Percentiles rank a stretch among this genome's conserved stretches.
Conservation (phyloP, 495 filamentous ascomycete species). For the Neurospora africana region DNA sequence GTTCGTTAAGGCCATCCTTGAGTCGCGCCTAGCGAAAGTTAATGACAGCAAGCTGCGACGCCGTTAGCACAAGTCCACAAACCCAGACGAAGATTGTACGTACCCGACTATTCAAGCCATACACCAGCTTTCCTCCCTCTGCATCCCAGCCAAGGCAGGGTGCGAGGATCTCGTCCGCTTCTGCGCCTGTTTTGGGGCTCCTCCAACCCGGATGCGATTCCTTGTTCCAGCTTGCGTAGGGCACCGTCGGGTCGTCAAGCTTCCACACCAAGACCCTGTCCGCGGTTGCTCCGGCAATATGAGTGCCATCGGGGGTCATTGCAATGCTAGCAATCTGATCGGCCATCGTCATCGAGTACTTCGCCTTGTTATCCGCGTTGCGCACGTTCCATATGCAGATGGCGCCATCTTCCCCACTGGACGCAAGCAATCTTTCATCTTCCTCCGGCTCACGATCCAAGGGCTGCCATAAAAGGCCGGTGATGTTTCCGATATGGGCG, state of each 20-base stretch:
- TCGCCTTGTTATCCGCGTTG: slow-evolving; percentile 43
- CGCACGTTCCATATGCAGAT: slow-evolving; percentile 60
- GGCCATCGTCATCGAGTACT: slow-evolving; percentile 47
- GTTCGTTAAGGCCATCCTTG: not conserved
- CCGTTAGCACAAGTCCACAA: slow-evolving; percentile 6
- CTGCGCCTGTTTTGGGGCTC: slow-evolving; percentile 36
- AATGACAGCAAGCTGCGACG: slow-evolving; percentile 35
- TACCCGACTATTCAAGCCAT: slow-evolving; percentile 61
- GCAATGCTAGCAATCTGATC: slow-evolving; percentile 41
- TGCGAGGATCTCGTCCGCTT: slow-evolving; percentile 33
- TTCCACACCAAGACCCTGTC: slow-evolving; percentile 64
- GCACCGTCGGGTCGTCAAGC: slow-evolving; percentile 51
- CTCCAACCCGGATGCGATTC: slow-evolving; percentile 38
- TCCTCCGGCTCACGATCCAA: slow-evolving; percentile 21
- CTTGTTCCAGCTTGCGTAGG: slow-evolving; percentile 53
- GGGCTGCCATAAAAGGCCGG: slow-evolving; percentile 43
- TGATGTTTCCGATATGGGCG: slow-evolving; percentile 39
- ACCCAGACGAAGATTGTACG: slow-evolving; percentile 11
- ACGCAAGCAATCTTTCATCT: slow-evolving; percentile 41
- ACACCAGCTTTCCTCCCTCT: slow-evolving; percentile 63
- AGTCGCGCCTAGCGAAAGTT: slow-evolving; percentile 27
- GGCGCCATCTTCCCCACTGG: slow-evolving; percentile 49
- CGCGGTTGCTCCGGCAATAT: slow-evolving; percentile 56
- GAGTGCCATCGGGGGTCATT: slow-evolving; percentile 63
- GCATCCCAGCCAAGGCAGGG: slow-evolving; percentile 66